Percentiles rank a stretch among this genome's conserved stretches.
phyloP scores from a whole-genome alignment of 352 stramenopile species.

The Globisporangium lucens region DNA sequence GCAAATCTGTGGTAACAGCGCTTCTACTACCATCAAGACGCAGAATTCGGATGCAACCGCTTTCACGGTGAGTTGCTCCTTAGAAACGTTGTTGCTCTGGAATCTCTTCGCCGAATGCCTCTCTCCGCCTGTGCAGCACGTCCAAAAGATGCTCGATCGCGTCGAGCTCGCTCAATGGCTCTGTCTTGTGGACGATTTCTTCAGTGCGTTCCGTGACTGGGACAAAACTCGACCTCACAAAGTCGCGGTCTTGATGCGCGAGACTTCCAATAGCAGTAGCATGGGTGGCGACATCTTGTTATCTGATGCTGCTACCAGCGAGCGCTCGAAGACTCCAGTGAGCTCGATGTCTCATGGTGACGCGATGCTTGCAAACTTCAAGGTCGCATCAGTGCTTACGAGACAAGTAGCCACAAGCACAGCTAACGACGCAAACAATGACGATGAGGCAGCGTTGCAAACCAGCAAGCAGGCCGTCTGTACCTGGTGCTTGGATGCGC shows the following conservation, averaged over 20 bases:
- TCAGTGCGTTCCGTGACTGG: conserved; percentile 5
- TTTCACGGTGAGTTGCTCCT: background rate
- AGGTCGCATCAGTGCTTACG: conserved; percentile 10
- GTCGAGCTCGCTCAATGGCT: conserved; percentile 13
- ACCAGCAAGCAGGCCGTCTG: background rate
- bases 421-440: background rate
- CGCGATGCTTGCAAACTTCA: conserved; percentile 10
- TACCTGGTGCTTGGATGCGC: conserved; percentile 8
- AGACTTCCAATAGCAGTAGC: background rate
- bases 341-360: background rate
- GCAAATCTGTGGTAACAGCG: conserved; percentile 13
- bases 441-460: background rate
- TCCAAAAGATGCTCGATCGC: conserved; percentile 2
- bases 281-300: background rate
- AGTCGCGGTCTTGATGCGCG: background rate
- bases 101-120: conserved; percentile 21
- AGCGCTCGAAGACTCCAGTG: background rate
- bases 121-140: conserved; percentile 2
- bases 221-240: background rate
- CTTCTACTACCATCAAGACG: background rate
- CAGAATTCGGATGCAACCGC: background rate
- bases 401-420: background rate
- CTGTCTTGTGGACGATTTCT: conserved; percentile 18
- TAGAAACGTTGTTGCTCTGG: conserved; percentile 31
- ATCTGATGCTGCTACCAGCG: background rate